Percentiles rank a stretch among this genome's conserved stretches.
These are phyloP conservation scores for Claviceps capensis DNA, from an alignment of 2,329 filamentous ascomycete genomes.

Conservation along the genomic window DNA sequence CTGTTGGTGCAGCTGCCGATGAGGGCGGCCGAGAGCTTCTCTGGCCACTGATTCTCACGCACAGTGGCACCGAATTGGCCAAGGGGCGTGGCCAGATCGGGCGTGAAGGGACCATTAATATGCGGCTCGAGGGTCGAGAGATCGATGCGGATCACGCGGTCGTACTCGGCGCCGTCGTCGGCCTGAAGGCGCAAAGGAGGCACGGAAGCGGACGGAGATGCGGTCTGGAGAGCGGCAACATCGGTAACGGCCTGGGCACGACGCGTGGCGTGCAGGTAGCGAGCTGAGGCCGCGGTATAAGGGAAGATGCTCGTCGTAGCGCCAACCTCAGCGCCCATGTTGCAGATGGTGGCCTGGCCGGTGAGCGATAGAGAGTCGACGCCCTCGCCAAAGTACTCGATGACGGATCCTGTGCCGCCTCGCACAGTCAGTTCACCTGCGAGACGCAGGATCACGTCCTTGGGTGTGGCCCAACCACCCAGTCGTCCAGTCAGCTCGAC, in stretches of 20 bases:
- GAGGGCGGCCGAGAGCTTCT: constrained; percentile 78
- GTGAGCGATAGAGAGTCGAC: constrained; percentile 82
- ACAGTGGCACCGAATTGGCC: constrained; percentile 82
- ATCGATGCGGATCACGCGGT: constrained; percentile 82
- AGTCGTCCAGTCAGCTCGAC: constrained; percentile 74
- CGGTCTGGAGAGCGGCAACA: constrained; percentile 47
- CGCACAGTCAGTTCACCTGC: constrained; percentile 84
- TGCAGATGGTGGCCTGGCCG: constrained; percentile 83
- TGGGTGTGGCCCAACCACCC: constrained; percentile 82
- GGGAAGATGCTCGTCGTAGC: constrained; percentile 96
- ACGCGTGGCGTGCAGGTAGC: constrained; percentile 78
- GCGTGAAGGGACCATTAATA: constrained; percentile 94
- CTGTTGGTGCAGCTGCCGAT: constrained; percentile 99
- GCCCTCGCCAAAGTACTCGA: constrained; percentile 87
- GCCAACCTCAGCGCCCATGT: constrained; percentile 84
- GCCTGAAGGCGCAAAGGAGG: constrained; percentile 18
- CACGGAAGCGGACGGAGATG: constrained; percentile 50
- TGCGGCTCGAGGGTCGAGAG: constrained; percentile 84
- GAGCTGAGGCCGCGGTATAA: constrained; percentile 68
- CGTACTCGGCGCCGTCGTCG: constrained; percentile 73
- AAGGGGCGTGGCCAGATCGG: constrained; percentile 83
- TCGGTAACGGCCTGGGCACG: constrained; percentile 47
- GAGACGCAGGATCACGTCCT: constrained; percentile 86
- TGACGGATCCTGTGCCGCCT: constrained; percentile 85
- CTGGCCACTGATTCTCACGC: constrained; percentile 75